Evolutionary conservation across 2,329 filamentous ascomycete species (phyloP), one percentile per base, ranked within the genome.

Genomic region (Tricladium varicosporioides): DNA sequence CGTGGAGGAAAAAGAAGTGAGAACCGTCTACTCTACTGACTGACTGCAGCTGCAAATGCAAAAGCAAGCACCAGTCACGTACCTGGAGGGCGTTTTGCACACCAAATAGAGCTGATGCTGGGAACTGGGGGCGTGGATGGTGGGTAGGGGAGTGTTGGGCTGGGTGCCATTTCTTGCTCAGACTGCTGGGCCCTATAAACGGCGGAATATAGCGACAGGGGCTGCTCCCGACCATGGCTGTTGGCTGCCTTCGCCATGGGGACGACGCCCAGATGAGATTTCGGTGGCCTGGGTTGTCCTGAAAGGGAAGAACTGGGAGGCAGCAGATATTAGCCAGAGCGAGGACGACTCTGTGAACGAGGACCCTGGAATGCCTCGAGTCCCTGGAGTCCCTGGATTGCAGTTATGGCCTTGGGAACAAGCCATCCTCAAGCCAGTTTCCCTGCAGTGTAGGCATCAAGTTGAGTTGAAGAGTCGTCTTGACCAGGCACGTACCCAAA

Each of bases 61-160:
- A 40, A 40, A 40, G 36, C 36, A 40, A 40, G 36, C 36, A 40
- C 36, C 36, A 40, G 36, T 40, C 36, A 40, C 36, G 36, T n/a
- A 11, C 36, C 36, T 40, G 36, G 36, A n/a, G 36, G 36, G n/a
- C 36, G 36, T n/a, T 40, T 4, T 11, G n/a, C 36, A 13, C 5
- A 11, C 36, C 36, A 40, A 40, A 27, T 27, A 7, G 22, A 40
- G 36, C 36, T 61, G 57, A 5, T 84, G 71, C 22, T 80, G 75
- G 16, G 80, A 83, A 45, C 96, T 88, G 5, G 88, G 85, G 68
- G 96, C 92, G 48, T 85, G 82, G 56, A 93, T 88, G 43, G 83
- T 84, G 3, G 88, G 22, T 27, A 27, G 22, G n/a, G 36, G 36
- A 40, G 10, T 10, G 36, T 10, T 40, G 22, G n/a, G 36, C 36